Evolutionary conservation across 768 basidiomycete species (phyloP).

Genomic region (Auricularia sp.): DNA sequence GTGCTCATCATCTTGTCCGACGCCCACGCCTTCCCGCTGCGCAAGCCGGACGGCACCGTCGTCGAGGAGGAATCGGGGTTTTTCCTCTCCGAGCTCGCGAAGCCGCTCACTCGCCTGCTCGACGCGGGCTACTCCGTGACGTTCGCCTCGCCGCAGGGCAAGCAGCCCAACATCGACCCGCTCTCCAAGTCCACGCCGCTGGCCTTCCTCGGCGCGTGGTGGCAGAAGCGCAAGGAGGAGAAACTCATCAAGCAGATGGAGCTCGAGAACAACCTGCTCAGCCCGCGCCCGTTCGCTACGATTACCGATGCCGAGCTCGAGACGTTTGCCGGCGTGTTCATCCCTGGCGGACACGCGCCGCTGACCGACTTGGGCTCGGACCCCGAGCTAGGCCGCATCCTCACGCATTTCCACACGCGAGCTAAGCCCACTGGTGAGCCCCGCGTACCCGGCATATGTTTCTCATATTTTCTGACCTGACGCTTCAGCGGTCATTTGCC

Average conservation of each 20-base stretch:
- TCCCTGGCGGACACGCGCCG: constrained; percentile 20
- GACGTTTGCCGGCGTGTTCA: constrained; percentile 17
- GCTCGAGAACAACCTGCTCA: constrained; percentile 13
- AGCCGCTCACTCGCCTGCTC: constrained; percentile 15
- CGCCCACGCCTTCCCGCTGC: not conserved
- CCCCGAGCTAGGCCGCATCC: constrained; percentile 18
- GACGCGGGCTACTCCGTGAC: constrained; percentile 15
- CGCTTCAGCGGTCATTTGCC: constrained; percentile 11
- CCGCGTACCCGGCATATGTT: not conserved
- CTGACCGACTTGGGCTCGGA: constrained; percentile 16
- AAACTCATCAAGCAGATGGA: constrained; percentile 13
- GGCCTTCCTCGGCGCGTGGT: constrained; percentile 16
- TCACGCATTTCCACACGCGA: constrained; percentile 15
- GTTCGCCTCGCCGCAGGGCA: constrained; percentile 18
- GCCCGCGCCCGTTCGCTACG: constrained; percentile 15
- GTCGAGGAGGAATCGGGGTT: constrained; percentile 1
- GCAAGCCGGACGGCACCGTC: constrained; percentile 2
- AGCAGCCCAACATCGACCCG: constrained; percentile 16
- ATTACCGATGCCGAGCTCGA: constrained; percentile 16
- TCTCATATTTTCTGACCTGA: not conserved
- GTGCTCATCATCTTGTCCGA: constrained; percentile 1
- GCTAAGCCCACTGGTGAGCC: constrained; percentile 14
- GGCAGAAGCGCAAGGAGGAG: constrained; percentile 10
- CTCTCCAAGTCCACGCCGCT: constrained; percentile 13
- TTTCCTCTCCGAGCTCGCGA: constrained; percentile 14